Conservation (phyloP, 2,329 filamentous ascomycete species). For the Fusarium liriodendri region DNA sequence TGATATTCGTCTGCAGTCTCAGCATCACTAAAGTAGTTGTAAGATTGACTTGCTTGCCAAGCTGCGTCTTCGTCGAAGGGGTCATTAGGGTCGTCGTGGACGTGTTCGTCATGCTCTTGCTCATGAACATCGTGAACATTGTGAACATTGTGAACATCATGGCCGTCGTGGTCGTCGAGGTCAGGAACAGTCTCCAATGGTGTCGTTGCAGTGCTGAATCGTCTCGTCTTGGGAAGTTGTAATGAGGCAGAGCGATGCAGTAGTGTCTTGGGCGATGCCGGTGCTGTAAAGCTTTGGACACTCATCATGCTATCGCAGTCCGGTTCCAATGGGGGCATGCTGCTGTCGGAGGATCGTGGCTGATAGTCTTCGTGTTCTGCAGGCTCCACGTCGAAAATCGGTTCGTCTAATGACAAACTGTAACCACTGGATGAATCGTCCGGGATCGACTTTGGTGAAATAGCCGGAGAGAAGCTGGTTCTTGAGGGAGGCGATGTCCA, state of each 20-base stretch:
- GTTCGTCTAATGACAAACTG: conserved; percentile 34
- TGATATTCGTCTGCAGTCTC: conserved; percentile 51
- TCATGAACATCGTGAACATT: not conserved
- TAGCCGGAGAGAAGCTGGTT: conserved; percentile 27
- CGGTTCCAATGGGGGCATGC: conserved; percentile 40
- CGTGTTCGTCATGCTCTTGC: conserved; percentile 6
- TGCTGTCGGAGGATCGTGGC: conserved; percentile 29
- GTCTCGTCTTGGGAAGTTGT: conserved; percentile 30
- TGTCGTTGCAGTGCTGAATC: conserved; percentile 17
- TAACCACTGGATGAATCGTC: conserved; percentile 41
- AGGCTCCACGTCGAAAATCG: conserved; percentile 38
- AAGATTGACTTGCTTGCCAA: conserved; percentile 30
- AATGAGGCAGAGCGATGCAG: conserved; percentile 22
- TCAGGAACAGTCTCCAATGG: conserved; percentile 20
- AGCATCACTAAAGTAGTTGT: conserved; percentile 46
- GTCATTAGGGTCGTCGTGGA: conserved; percentile 10
- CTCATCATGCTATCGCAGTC: conserved; percentile 41
- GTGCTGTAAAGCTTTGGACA: conserved; percentile 35
- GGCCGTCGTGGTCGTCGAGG: not conserved
- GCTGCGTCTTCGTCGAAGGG: conserved; percentile 23
- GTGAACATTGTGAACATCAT: conserved; percentile 14
- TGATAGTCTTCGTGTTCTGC: conserved; percentile 23
- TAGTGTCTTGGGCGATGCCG: conserved; percentile 28
- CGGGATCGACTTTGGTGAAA: conserved; percentile 29
- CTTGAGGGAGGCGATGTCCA: conserved; percentile 21